These are phyloP conservation scores for Gastrolobium bilobum DNA, from an alignment of 306 rosid species.

Conservation along the genomic window DNA sequence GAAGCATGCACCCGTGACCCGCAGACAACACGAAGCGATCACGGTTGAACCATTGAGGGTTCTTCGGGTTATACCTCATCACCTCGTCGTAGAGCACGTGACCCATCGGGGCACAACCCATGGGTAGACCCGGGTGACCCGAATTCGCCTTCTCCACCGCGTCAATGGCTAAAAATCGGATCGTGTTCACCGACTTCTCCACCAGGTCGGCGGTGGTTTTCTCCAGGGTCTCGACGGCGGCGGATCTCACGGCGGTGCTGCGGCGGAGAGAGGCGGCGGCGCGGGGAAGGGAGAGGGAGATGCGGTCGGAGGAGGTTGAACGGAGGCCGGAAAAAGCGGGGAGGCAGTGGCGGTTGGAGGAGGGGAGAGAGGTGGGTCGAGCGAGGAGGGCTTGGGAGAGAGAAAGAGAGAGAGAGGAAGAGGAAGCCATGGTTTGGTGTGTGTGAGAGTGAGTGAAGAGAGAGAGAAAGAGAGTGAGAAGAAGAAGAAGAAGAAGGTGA, in stretches of 20 bases:
- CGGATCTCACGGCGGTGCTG: conserved; percentile 52
- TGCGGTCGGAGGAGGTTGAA: conserved; percentile 12
- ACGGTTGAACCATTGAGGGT: conserved; percentile 94
- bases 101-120: conserved; percentile 99
- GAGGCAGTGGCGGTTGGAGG: conserved; percentile 64
- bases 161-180: conserved; percentile 86
- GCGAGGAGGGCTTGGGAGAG: conserved; percentile 78
- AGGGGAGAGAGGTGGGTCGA: conserved; percentile 56
- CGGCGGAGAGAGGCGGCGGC: background rate
- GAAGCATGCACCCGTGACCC: conserved; percentile 98
- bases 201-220: conserved; percentile 72
- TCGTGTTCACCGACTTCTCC: conserved; percentile 90
- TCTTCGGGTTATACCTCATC: conserved; percentile 91
- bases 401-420: conserved; percentile 76
- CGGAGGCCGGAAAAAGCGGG: conserved; percentile 69
- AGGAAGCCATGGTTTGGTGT: conserved; percentile 71
- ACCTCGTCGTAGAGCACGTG: conserved; percentile 88
- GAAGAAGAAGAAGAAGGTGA: background rate
- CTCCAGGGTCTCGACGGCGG: conserved; percentile 61
- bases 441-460: background rate
- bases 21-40: conserved; percentile 97
- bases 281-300: conserved; percentile 36
- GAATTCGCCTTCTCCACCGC: conserved; percentile 95
- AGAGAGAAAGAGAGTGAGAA: conserved; percentile 30
- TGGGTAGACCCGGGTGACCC: conserved; percentile 97